Conservation (phyloP, 2,329 filamentous ascomycete species). For the Neobulgaria alba region DNA sequence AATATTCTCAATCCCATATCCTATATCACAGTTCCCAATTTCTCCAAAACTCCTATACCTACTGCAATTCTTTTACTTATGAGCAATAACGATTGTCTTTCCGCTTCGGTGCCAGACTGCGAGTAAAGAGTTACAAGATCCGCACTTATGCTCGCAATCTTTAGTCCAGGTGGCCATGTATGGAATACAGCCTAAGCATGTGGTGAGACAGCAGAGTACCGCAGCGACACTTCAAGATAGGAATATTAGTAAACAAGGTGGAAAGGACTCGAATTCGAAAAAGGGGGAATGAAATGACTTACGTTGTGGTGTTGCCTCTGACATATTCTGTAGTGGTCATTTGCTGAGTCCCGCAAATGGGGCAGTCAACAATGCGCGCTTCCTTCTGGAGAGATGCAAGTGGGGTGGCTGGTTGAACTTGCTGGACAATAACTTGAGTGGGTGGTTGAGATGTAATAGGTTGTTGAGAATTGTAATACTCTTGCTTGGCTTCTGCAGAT, state of each 20-base stretch:
- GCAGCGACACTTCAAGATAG: constrained; percentile 14
- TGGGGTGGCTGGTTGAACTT: constrained; percentile 7
- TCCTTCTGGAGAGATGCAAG: constrained; percentile 11
- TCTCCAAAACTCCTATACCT: too few relatives aligned
- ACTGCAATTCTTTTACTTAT: background rate
- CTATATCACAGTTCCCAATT: too few relatives aligned
- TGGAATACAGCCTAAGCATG: constrained; percentile 34
- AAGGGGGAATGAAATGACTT: constrained; percentile 4
- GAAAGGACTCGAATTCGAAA: background rate
- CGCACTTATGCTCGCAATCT: constrained; percentile 37
- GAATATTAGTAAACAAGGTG: background rate
- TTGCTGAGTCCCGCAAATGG: constrained; percentile 16
- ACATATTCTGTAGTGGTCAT: constrained; percentile 15
- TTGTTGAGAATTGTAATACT: background rate
- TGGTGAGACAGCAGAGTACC: constrained; percentile 14
- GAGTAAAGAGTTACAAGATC: constrained; percentile 32
- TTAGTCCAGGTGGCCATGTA: constrained; percentile 35
- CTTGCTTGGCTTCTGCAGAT: background rate
- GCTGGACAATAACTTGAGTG: background rate
- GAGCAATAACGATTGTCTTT: constrained; percentile 30
- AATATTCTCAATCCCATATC: too few relatives aligned
- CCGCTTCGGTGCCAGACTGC: constrained; percentile 36
- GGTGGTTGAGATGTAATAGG: background rate
- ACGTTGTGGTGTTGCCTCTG: constrained; percentile 18
- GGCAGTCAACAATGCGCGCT: constrained; percentile 17